These are phyloP conservation scores for Gossypium thurberi DNA, from an alignment of 345 rosid genomes.

Conservation along the genomic window DNA sequence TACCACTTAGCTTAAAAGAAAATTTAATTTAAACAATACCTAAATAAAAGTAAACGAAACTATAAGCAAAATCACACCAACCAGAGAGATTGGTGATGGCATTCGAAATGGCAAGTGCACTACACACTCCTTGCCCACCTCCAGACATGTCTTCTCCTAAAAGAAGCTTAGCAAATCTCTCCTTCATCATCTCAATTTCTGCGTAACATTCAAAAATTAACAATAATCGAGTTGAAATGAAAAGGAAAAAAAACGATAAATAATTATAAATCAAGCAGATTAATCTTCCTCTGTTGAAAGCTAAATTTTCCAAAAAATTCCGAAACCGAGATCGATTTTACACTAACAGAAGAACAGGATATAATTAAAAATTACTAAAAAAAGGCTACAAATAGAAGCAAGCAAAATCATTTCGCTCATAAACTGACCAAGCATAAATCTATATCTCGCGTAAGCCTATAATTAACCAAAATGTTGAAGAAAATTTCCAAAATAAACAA, in stretches of 20 bases:
- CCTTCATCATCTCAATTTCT: slow-evolving; percentile 98
- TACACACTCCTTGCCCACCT: slow-evolving; percentile 96
- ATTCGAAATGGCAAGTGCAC: slow-evolving; percentile 95
- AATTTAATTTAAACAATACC: neutral
- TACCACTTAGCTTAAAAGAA: neutral
- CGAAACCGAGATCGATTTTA: neutral
- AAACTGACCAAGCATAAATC: neutral
- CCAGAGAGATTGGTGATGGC: slow-evolving; percentile 99
- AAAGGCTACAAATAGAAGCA: slow-evolving; percentile 6
- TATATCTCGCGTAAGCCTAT: neutral
- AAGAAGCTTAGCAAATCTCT: slow-evolving; percentile 93
- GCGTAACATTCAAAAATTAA: neutral
- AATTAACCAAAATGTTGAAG: neutral
- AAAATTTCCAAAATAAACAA: neutral
- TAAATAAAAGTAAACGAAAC: neutral
- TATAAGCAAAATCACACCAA: slow-evolving; percentile 18
- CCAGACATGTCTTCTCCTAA: slow-evolving; percentile 99
- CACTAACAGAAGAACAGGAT: neutral
- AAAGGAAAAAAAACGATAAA: neutral
- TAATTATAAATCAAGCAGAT: neutral
- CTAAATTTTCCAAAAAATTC: neutral
- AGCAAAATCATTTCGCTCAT: neutral
- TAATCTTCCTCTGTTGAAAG: neutral
- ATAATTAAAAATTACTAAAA: neutral
- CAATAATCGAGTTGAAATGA: neutral